These are phyloP conservation scores for Chlorophyllum brunneum DNA, from an alignment of 768 basidiomycete species.

Conservation along the genomic window DNA sequence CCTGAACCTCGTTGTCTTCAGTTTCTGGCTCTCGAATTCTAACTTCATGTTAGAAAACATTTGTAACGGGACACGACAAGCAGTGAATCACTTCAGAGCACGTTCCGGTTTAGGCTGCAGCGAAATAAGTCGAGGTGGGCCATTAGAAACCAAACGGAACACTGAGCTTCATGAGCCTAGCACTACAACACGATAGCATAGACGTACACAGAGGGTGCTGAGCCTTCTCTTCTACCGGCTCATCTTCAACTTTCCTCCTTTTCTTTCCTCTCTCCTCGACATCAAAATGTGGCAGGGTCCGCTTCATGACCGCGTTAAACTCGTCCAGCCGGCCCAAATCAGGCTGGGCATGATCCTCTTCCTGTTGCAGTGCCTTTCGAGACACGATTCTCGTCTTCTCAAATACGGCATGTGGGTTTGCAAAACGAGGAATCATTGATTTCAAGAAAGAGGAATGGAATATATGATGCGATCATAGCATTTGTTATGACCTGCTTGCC, in stretches of 20 bases:
- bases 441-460: slow-evolving; percentile 14
- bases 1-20: slow-evolving; percentile 44
- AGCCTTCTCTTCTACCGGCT: not conserved
- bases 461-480: slow-evolving; percentile 8
- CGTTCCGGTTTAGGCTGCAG: slow-evolving; percentile 39
- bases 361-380: slow-evolving; percentile 27
- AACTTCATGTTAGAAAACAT: not conserved
- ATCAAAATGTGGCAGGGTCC: not conserved
- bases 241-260: slow-evolving; percentile 12
- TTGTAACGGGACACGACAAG: not conserved
- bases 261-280: slow-evolving; percentile 1
- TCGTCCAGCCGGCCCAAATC: slow-evolving; percentile 15
- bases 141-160: slow-evolving; percentile 48
- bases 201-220: slow-evolving; percentile 15
- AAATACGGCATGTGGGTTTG: slow-evolving; percentile 42
- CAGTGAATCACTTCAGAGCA: slow-evolving; percentile 28
- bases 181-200: slow-evolving; percentile 8
- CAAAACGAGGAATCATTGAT: slow-evolving; percentile 35
- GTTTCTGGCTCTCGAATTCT: slow-evolving; percentile 46
- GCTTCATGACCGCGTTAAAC: slow-evolving; percentile 5
- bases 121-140: slow-evolving; percentile 36
- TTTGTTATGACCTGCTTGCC: slow-evolving; percentile 10
- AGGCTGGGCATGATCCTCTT: slow-evolving; percentile 6
- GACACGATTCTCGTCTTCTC: slow-evolving; percentile 30
- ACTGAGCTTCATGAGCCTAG: slow-evolving; percentile 23